phyloP scores from a whole-genome alignment of 768 basidiomycete genomes.

The Cantharellus anzutake region DNA sequence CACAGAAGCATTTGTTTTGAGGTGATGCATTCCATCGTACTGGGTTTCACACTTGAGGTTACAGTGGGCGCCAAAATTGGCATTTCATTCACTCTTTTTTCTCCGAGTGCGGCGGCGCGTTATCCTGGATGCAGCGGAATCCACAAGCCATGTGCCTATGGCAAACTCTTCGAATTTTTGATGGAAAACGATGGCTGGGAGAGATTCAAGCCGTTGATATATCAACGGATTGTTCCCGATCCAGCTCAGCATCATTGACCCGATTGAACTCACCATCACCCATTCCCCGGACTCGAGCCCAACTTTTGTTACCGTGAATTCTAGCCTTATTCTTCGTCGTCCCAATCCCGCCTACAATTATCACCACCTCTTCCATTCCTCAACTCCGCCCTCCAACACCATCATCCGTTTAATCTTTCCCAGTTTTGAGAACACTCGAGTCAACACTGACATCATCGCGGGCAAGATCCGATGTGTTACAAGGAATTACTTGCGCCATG shows the following conservation, averaged over 20 bases:
- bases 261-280: slow-evolving; percentile 36
- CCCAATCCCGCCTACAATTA: slow-evolving; percentile 55
- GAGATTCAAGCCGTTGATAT: background rate
- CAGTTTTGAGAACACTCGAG: background rate
- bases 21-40: slow-evolving; percentile 68
- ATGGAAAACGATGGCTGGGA: background rate
- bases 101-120: slow-evolving; percentile 75
- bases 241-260: slow-evolving; percentile 6
- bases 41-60: slow-evolving; percentile 59
- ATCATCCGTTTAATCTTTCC: slow-evolving; percentile 2
- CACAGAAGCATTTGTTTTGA: no score
- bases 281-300: background rate
- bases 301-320: slow-evolving; percentile 10
- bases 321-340: slow-evolving; percentile 24
- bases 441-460: background rate
- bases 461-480: slow-evolving; percentile 11
- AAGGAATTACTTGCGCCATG: slow-evolving; percentile 64
- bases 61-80: slow-evolving; percentile 52
- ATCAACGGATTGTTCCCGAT: slow-evolving; percentile 2
- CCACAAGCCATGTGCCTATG: slow-evolving; percentile 32
- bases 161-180: background rate
- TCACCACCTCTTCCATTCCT: slow-evolving; percentile 34
- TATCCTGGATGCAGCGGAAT: slow-evolving; percentile 63
- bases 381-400: slow-evolving; percentile 11
- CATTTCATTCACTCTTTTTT: slow-evolving; percentile 48